phyloP scores from a whole-genome alignment of 148 eudicot genomes.

The Beta vulgaris region DNA sequence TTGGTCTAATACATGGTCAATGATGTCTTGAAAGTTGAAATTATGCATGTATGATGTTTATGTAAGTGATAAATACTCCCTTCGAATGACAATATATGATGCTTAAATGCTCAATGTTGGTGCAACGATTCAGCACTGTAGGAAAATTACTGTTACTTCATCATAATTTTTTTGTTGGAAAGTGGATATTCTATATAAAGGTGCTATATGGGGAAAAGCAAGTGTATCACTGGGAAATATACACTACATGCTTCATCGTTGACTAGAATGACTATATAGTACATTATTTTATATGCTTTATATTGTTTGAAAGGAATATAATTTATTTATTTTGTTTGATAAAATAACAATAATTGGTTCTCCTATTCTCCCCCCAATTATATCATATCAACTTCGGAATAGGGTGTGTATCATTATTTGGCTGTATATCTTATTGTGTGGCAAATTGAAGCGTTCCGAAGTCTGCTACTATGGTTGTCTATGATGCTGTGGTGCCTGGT shows the following conservation, averaged over 20 bases:
- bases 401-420: neutral
- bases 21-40: neutral
- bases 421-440: neutral
- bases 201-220: neutral
- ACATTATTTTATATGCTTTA: neutral
- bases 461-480: neutral
- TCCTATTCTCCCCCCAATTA: too few relatives aligned
- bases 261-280: neutral
- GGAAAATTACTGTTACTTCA: neutral
- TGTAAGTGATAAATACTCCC: neutral
- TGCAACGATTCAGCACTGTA: too few relatives aligned
- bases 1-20: neutral
- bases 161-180: neutral
- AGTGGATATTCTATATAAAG: neutral
- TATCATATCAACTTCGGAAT: too few relatives aligned
- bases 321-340: too few relatives aligned
- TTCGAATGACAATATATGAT: neutral
- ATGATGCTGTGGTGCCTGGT: neutral
- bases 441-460: neutral
- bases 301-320: neutral
- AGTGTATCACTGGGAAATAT: neutral
- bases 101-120: too few relatives aligned
- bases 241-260: neutral
- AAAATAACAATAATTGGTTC: too few relatives aligned
- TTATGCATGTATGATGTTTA: neutral